Conservation (phyloP, 352 stramenopile species). For the Globisporangium apiculatum region DNA sequence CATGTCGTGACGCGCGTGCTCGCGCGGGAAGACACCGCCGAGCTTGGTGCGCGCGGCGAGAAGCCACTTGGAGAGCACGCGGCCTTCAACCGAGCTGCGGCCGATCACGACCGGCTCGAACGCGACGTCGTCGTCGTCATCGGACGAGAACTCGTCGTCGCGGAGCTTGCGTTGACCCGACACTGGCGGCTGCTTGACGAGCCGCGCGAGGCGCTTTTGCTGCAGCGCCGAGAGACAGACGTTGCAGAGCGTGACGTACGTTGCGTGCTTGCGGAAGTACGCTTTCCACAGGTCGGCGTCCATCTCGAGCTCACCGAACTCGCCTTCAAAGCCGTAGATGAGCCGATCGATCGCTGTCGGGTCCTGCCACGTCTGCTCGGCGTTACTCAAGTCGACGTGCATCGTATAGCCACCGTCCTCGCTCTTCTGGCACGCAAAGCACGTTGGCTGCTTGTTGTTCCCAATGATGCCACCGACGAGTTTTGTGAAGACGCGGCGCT, state of each 20-base stretch:
- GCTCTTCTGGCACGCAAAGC: conserved; percentile 72
- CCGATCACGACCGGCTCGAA: conserved; percentile 93
- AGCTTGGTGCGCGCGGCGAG: conserved; percentile 86
- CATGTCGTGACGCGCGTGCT: conserved; percentile 84
- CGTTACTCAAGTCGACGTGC: conserved; percentile 72
- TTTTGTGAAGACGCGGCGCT: conserved; percentile 88
- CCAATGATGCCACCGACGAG: conserved; percentile 79
- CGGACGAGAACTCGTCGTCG: conserved; percentile 90
- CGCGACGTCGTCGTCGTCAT: conserved; percentile 83
- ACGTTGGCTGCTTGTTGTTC: conserved; percentile 79
- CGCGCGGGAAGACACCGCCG: conserved; percentile 86
- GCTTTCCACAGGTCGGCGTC: conserved; percentile 94
- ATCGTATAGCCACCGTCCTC: conserved; percentile 67
- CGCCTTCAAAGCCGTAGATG: conserved; percentile 63
- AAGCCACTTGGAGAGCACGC: conserved; percentile 94
- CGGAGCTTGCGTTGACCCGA: conserved; percentile 31
- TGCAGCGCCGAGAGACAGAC: conserved; percentile 74
- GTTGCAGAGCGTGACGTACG: conserved; percentile 93
- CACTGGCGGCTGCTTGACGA: conserved; percentile 21
- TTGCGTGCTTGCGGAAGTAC: conserved; percentile 92
- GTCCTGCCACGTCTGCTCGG: conserved; percentile 63
- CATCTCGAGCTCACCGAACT: conserved; percentile 84
- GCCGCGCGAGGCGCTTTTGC: conserved; percentile 37
- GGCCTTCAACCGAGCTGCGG: conserved; percentile 84
- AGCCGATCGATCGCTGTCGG: conserved; percentile 67